Conservation (phyloP, 1,139 yeast genomes). For the Magnusiomyces suaveolens region DNA sequence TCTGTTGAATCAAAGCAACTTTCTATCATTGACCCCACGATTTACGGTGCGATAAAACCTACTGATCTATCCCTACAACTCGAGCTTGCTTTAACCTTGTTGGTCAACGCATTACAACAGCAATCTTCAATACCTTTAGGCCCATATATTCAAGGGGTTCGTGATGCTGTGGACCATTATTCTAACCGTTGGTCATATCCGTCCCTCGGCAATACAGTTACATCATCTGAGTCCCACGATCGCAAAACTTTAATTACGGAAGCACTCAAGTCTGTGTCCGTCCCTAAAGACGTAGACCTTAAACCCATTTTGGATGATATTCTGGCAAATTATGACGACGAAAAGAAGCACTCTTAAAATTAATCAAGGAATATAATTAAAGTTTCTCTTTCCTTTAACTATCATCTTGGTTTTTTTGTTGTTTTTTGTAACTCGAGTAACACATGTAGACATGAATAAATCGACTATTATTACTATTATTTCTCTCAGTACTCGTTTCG, state of each 20-base stretch:
- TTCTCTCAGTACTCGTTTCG: too few species aligned
- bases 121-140: constrained; percentile 18
- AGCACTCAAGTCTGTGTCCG: constrained; percentile 22
- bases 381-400: neutral
- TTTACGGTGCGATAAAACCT: constrained; percentile 10
- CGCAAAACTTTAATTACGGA: constrained; percentile 16
- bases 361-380: neutral
- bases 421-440: too few species aligned
- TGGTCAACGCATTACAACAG: constrained; percentile 23
- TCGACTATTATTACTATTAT: too few species aligned
- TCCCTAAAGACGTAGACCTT: constrained; percentile 25
- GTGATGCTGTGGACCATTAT: constrained; percentile 15
- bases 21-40: neutral
- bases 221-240: neutral
- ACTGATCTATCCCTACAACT: constrained; percentile 17
- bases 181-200: constrained; percentile 8
- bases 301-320: constrained; percentile 22
- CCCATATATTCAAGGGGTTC: constrained; percentile 22
- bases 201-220: neutral
- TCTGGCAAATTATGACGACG: constrained; percentile 7
- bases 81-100: constrained; percentile 22
- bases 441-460: too few species aligned
- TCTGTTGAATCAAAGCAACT: neutral
- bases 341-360: neutral
- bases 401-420: neutral